Conservation (phyloP, 371 early-diverging fungal genomes). For the Pancytospora philotis region DNA sequence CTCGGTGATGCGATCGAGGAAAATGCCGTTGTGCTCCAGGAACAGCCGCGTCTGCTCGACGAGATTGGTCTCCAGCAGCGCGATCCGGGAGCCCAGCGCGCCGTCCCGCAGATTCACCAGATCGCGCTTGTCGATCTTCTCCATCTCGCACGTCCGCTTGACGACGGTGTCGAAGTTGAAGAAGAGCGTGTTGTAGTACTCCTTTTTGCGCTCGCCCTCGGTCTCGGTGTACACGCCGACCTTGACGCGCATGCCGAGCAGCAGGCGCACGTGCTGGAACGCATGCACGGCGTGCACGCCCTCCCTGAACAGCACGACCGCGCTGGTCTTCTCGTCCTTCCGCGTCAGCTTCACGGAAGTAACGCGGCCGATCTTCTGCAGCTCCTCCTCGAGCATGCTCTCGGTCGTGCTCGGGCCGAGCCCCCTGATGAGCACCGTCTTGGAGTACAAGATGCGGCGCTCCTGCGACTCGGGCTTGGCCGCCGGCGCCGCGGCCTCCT, state of each 20-base stretch:
- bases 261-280: conserved; percentile 21
- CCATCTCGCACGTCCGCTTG: conserved; percentile 45
- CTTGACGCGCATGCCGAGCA: conserved; percentile 42
- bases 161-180: conserved; percentile 59
- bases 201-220: not conserved
- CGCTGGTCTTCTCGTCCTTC: conserved; percentile 14
- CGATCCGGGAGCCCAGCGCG: conserved; percentile 52
- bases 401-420: conserved; percentile 4
- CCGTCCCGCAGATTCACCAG: conserved; percentile 53
- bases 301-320: conserved; percentile 40
- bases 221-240: conserved; percentile 41
- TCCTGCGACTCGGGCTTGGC: conserved; percentile 30
- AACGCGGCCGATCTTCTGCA: conserved; percentile 17
- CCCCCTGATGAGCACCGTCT: conserved; percentile 43
- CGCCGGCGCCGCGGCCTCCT: not conserved
- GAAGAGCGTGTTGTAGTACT: conserved; percentile 55
- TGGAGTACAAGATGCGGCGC: conserved; percentile 42
- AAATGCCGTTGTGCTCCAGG: conserved; percentile 48
- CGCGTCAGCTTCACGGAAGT: conserved; percentile 13
- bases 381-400: conserved; percentile 11
- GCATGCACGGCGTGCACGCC: conserved; percentile 43
- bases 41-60: conserved; percentile 57
- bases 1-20: conserved; percentile 23
- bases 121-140: conserved; percentile 39
- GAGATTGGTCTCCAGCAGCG: conserved; percentile 56